These are phyloP conservation scores for Crithidia expoeki DNA, from an alignment of 208 protist genomes.

Conservation along the genomic window DNA sequence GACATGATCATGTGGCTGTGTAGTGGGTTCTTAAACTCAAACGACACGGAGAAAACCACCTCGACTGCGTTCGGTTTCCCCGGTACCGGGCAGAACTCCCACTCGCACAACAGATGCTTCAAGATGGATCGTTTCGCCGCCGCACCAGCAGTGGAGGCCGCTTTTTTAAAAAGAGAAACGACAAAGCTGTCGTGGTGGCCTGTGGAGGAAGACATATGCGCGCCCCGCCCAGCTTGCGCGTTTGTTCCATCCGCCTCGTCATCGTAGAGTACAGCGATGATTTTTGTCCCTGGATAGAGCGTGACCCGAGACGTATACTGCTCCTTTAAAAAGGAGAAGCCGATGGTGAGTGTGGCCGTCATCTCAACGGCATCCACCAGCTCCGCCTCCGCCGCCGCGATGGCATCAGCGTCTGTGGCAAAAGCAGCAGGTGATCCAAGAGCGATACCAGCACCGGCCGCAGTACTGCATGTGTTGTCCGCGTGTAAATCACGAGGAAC, in stretches of 20 bases:
- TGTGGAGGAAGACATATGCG: neutral
- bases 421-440: neutral
- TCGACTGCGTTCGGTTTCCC: conserved; percentile 58
- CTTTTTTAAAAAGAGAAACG: conserved; percentile 42
- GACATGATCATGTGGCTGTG: conserved; percentile 77
- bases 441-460: too few relatives aligned
- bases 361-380: conserved; percentile 56
- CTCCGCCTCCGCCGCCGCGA: conserved; percentile 18
- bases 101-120: conserved; percentile 68
- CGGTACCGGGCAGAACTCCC: conserved; percentile 62
- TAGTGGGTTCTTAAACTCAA: conserved; percentile 81
- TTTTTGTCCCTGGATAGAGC: conserved; percentile 49
- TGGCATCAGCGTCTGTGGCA: neutral
- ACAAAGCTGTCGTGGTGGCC: conserved; percentile 31
- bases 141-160: conserved; percentile 34
- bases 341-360: conserved; percentile 70
- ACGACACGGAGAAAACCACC: conserved; percentile 72
- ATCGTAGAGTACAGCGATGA: conserved; percentile 61
- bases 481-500: neutral
- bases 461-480: neutral
- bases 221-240: neutral
- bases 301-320: conserved; percentile 77
- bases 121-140: conserved; percentile 54
- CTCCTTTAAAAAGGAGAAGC: conserved; percentile 80
- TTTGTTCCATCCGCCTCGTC: conserved; percentile 7